A percentile compares a stretch with the other conserved stretches of the same genome.
phyloP scores from a whole-genome alignment of 164 flowering plant species.

The Aristolochia fimbriata region DNA sequence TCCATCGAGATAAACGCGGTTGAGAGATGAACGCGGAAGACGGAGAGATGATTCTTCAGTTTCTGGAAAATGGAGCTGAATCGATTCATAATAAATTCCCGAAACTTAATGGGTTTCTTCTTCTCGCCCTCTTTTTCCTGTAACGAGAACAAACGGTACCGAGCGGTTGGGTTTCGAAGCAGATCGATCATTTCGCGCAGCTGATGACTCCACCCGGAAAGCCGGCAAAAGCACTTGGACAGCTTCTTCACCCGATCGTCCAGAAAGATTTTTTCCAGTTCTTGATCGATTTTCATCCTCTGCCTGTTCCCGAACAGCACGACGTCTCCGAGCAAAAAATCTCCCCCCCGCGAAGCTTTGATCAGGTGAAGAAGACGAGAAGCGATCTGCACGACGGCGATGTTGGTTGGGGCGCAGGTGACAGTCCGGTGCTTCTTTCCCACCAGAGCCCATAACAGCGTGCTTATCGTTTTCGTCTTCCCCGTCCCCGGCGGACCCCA shows the following conservation, averaged over 20 bases:
- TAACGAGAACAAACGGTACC: no score
- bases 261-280: slow-evolving; percentile 3
- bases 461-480: slow-evolving; percentile 49
- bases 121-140: no score
- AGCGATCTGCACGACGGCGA: neutral
- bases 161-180: slow-evolving; percentile 5
- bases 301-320: neutral
- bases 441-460: slow-evolving; percentile 30
- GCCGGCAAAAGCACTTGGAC: slow-evolving; percentile 35
- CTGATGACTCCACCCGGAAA: slow-evolving; percentile 31
- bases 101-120: slow-evolving; percentile 17
- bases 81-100: no score
- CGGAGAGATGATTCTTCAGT: no score
- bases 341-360: neutral
- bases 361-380: neutral
- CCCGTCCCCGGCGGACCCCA: slow-evolving; percentile 92
- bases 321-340: slow-evolving; percentile 1
- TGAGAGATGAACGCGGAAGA: slow-evolving; percentile 12
- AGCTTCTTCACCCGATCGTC: slow-evolving; percentile 11
- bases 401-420: slow-evolving; percentile 8
- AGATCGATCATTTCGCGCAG: slow-evolving; percentile 36
- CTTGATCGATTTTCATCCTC: neutral
- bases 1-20: slow-evolving; percentile 11
- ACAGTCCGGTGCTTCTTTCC: slow-evolving; percentile 32
- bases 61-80: no score